Evolutionary conservation across 1,284 basidiomycete species (phyloP).

Genomic region (Ceratobasidium sp.): DNA sequence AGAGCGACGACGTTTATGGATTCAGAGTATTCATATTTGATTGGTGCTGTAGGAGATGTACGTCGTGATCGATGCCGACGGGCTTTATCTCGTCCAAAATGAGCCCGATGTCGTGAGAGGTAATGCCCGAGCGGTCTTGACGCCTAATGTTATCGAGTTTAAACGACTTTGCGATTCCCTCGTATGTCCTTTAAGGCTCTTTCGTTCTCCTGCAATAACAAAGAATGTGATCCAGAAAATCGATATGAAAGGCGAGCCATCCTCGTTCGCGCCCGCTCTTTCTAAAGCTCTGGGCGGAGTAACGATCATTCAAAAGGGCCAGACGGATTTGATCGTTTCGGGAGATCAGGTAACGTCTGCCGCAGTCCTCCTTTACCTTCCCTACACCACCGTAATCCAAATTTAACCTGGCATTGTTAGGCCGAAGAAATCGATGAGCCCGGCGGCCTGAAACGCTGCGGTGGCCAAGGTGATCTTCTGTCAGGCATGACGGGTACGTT

Average conservation of each 20-base stretch:
- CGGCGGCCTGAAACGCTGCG: constrained; percentile 92
- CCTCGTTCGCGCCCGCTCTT: constrained; percentile 45
- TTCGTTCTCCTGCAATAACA: neutral
- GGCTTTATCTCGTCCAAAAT: constrained; percentile 81
- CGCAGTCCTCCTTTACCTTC: neutral
- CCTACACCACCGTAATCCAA: neutral
- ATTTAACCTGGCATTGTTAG: constrained; percentile 56
- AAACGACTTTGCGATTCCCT: constrained; percentile 82
- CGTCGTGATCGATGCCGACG: constrained; percentile 94
- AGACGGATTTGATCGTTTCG: constrained; percentile 70
- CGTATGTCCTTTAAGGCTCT: constrained; percentile 63
- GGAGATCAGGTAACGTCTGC: constrained; percentile 37
- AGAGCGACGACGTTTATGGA: too few relatives aligned
- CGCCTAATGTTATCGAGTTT: constrained; percentile 97
- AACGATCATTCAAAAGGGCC: constrained; percentile 93
- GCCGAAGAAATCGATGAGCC: constrained; percentile 74
- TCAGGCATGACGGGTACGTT: constrained; percentile 89
- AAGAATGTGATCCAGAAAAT: constrained; percentile 23
- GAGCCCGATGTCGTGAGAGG: constrained; percentile 82
- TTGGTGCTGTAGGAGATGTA: constrained; percentile 75
- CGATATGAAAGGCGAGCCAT: constrained; percentile 48
- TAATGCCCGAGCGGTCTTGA: constrained; percentile 85
- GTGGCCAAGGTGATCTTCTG: constrained; percentile 95
- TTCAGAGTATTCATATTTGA: constrained; percentile 59
- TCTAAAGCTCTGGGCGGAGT: constrained; percentile 85